Evolutionary conservation across 352 stramenopile genomes (phyloP).

Genomic region (Globisporangium cylindrosporum): DNA sequence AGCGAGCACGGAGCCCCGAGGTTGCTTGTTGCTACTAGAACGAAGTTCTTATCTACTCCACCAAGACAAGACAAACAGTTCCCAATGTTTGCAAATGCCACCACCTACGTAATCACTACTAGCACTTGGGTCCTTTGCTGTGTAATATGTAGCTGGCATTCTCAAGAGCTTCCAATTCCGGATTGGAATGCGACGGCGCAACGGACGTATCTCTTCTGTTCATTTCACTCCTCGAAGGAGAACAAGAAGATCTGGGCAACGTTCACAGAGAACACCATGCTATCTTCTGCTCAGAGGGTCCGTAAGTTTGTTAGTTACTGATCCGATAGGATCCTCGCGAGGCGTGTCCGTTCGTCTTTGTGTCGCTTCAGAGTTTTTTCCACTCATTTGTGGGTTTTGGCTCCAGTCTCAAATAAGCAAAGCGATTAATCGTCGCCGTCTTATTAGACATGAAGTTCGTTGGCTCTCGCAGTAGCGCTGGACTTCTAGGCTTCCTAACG

Average conservation of each 20-base stretch:
- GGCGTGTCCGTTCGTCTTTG: not conserved
- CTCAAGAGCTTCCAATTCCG: no score
- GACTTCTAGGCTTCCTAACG: not conserved
- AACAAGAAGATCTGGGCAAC: not conserved
- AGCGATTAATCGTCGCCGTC: not conserved
- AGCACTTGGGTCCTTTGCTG: no score
- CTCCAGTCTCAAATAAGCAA: not conserved
- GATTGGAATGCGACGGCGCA: not conserved
- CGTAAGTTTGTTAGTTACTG: not conserved
- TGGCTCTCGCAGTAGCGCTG: not conserved
- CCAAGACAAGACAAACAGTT: no score
- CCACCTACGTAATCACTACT: no score
- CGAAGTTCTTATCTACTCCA: no score
- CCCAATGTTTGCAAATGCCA: no score
- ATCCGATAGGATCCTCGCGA: not conserved
- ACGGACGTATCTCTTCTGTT: not conserved
- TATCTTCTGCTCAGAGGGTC: not conserved
- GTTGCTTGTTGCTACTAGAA: no score
- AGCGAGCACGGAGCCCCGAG: no score
- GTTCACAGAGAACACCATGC: not conserved
- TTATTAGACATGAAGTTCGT: not conserved
- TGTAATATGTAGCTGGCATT: no score
- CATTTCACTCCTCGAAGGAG: not conserved
- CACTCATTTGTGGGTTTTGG: not conserved
- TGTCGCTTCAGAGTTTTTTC: not conserved